phyloP scores from a whole-genome alignment of 805 yeast genomes.

The Saccharomycopsis sp. region DNA sequence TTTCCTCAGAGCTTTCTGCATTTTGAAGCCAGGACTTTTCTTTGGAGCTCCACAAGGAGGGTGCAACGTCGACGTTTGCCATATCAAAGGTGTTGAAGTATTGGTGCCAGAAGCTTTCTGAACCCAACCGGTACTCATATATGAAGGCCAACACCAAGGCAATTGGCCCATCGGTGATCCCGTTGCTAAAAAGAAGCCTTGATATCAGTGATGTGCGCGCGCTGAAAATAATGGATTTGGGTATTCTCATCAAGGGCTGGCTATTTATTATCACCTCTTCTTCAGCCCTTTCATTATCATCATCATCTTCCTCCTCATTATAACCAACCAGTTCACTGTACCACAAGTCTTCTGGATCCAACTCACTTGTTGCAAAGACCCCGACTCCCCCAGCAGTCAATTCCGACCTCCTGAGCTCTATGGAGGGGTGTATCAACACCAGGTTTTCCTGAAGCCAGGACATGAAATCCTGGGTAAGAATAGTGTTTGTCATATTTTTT shows the following conservation, averaged over 20 bases:
- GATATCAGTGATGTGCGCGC: background rate
- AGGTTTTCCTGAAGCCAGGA: too few relatives aligned
- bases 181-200: background rate
- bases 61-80: constrained; percentile 33
- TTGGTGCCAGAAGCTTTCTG: constrained; percentile 71
- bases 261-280: too few relatives aligned
- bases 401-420: too few relatives aligned
- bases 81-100: constrained; percentile 30
- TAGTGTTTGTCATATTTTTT: too few relatives aligned
- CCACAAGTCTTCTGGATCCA: too few relatives aligned
- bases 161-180: background rate
- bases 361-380: too few relatives aligned
- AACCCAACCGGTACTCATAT: constrained; percentile 52
- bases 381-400: too few relatives aligned
- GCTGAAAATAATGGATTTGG: background rate
- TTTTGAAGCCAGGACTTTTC: constrained; percentile 30
- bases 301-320: too few relatives aligned
- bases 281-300: too few relatives aligned
- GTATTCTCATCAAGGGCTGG: background rate
- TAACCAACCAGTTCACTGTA: too few relatives aligned
- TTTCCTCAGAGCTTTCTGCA: background rate
- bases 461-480: too few relatives aligned
- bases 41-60: constrained; percentile 53
- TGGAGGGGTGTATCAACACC: too few relatives aligned
- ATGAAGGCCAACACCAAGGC: constrained; percentile 56